Evolutionary conservation across 768 basidiomycete species (phyloP).

Genomic region (Boletus subparvulus): DNA sequence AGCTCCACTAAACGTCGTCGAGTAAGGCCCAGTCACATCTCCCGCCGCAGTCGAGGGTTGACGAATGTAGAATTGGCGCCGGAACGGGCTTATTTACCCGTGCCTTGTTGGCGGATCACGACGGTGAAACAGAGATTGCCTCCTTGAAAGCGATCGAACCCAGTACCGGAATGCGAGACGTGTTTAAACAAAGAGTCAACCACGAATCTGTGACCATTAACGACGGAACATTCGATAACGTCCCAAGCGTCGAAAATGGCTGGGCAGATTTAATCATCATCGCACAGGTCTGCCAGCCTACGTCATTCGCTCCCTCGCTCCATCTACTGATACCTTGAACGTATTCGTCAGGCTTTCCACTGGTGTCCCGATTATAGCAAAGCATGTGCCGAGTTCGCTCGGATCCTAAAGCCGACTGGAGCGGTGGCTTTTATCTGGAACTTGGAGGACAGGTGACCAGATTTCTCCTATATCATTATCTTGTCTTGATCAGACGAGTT

Average conservation of each 20-base stretch:
- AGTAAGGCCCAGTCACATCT: conserved; percentile 40
- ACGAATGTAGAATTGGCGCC: conserved; percentile 59
- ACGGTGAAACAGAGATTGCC: conserved; percentile 50
- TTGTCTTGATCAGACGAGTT: background rate
- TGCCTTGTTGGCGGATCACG: conserved; percentile 65
- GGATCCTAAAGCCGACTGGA: conserved; percentile 78
- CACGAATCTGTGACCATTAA: conserved; percentile 52
- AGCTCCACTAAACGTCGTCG: conserved; percentile 59
- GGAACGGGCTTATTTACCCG: conserved; percentile 92
- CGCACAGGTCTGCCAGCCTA: conserved; percentile 56
- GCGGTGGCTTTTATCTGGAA: conserved; percentile 84
- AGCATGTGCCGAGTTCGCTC: conserved; percentile 73
- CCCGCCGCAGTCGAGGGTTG: background rate
- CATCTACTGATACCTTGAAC: conserved; percentile 6
- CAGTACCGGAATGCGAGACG: conserved; percentile 78
- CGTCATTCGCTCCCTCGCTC: background rate
- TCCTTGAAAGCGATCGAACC: conserved; percentile 77
- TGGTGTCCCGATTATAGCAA: conserved; percentile 83
- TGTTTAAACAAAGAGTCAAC: conserved; percentile 56
- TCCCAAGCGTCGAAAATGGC: conserved; percentile 53
- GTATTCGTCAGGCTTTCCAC: conserved; percentile 72
- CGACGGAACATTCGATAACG: conserved; percentile 70
- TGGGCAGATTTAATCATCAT: conserved; percentile 81
- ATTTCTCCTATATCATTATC: background rate
- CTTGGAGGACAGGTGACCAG: conserved; percentile 69